Conservation (phyloP, 345 rosid genomes). For the Garcia nutans region DNA sequence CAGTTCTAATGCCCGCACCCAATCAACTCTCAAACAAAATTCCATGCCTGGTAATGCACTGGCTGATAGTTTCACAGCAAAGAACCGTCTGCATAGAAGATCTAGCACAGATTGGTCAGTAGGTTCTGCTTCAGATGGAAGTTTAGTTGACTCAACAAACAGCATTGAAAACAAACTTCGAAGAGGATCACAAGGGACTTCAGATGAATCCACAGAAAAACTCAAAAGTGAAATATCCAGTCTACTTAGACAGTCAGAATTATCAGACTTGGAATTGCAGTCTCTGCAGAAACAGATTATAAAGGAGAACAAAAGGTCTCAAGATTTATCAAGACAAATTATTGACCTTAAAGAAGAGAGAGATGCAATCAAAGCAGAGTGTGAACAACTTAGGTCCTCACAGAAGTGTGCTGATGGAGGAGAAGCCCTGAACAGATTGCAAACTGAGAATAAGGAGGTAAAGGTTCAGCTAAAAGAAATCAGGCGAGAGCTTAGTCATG, state of each 20-base stretch:
- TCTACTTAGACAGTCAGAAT: constrained; percentile 28
- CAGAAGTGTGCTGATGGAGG: constrained; percentile 36
- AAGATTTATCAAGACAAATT: constrained; percentile 27
- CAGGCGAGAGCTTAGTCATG: constrained; percentile 66
- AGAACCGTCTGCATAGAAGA: constrained; percentile 47
- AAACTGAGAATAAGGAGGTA: constrained; percentile 56
- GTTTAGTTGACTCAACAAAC: constrained; percentile 29
- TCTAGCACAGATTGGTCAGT: constrained; percentile 93
- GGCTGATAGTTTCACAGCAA: constrained; percentile 23
- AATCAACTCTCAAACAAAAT: constrained; percentile 40
- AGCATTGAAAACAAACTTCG: constrained; percentile 24
- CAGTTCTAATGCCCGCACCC: constrained; percentile 11
- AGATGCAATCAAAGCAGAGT: constrained; percentile 53
- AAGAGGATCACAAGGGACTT: constrained; percentile 12
- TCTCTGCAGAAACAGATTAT: constrained; percentile 24
- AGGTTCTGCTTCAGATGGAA: constrained; percentile 65
- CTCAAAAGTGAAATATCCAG: constrained; percentile 25
- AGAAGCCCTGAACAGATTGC: constrained; percentile 40
- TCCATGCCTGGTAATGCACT: constrained; percentile 42
- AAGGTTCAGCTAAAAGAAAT: constrained; percentile 64
- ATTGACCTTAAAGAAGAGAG: constrained; percentile 59
- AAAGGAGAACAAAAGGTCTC: constrained; percentile 31
- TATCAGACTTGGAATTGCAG: constrained; percentile 32
- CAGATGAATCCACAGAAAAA: constrained; percentile 19
- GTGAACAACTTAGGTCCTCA: constrained; percentile 52